Percentiles rank a stretch among this genome's conserved stretches.
Evolutionary conservation across 306 rosid species (phyloP).

Genomic region (Amphicarpaea edgeworthii): DNA sequence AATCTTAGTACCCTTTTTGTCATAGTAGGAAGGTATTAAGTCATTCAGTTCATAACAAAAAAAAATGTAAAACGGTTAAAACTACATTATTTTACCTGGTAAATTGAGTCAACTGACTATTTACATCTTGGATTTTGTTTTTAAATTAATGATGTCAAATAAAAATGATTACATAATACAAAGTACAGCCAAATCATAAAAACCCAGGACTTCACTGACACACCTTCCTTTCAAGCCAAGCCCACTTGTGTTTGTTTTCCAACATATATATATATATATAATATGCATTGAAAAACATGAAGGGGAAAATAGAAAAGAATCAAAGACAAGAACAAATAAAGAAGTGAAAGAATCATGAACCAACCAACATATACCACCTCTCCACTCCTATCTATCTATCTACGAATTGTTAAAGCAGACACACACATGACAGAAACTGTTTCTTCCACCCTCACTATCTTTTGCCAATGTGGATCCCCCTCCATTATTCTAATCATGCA

Average conservation of each 20-base stretch:
- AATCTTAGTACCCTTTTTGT: background rate
- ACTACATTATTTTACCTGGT: background rate
- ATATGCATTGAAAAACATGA: constrained; percentile 32
- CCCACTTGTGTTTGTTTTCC: constrained; percentile 54
- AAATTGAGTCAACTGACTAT: constrained; percentile 37
- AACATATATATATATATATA: no score
- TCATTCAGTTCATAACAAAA: constrained; percentile 4
- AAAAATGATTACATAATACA: constrained; percentile 48
- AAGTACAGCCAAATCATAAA: constrained; percentile 53
- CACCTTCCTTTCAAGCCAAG: constrained; percentile 49
- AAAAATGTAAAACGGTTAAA: constrained; percentile 14
- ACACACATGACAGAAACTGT: constrained; percentile 52
- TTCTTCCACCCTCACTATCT: constrained; percentile 37
- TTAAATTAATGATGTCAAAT: constrained; percentile 42
- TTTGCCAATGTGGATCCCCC: constrained; percentile 70
- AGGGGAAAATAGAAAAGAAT: constrained; percentile 41
- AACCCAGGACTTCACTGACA: constrained; percentile 47
- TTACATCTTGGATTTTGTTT: constrained; percentile 37
- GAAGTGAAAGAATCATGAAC: constrained; percentile 50
- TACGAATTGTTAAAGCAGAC: constrained; percentile 62
- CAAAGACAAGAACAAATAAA: constrained; percentile 35
- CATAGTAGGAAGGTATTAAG: background rate
- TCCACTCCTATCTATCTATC: constrained; percentile 37
- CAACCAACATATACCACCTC: background rate
- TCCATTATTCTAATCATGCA: constrained; percentile 78